Evolutionary conservation across 768 basidiomycete species (phyloP), one percentile per base, ranked within the genome.

Genomic region (Calocybe indica): DNA sequence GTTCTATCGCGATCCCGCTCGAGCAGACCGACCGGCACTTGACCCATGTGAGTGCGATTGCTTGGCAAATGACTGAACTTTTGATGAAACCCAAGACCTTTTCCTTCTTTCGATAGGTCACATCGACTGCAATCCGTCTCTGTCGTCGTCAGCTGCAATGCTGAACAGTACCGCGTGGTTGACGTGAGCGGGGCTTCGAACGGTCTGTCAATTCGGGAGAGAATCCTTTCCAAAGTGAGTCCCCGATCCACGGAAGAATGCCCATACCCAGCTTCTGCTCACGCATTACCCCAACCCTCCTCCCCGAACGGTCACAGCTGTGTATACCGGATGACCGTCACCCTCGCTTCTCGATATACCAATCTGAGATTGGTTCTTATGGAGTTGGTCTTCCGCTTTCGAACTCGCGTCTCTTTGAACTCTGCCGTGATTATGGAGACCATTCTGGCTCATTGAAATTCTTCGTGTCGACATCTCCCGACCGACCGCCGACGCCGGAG

Each of bases 361-460:
- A 68, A 37, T 72, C 74, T 14, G 74, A 78, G 61, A 71, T 75
- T 33, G 74, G 73, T 9, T 65, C 68, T 1, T 72, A 63, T 51
- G 71, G 69, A 2, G 59, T 74, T 32, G 70, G 72, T 49, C 61
- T 56, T 14, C 65, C 73, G 5, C 58, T 78, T 42, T 65, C 63
- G 43, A 69, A 78, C 53, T 53, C 60, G 11, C 56, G 61, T 30
- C 58, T 78, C 28, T 74, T 69, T 51, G 57, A 65, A 34, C 54
- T 73, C 9, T 78, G 75, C 56, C 66, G 59, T 29, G 66, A 72
- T 51, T 68, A 62, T 38, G 75, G 75, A 5, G 73, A 75, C 50
- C 61, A 73, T 9, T 68, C 73, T 39, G 75, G 73, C 6, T 72
- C 71, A 9, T 65, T 78, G n/a, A 75, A 73, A 53, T 73, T 78